Conservation (phyloP, 495 filamentous ascomycete genomes). For the Bacidia gigantensis region DNA sequence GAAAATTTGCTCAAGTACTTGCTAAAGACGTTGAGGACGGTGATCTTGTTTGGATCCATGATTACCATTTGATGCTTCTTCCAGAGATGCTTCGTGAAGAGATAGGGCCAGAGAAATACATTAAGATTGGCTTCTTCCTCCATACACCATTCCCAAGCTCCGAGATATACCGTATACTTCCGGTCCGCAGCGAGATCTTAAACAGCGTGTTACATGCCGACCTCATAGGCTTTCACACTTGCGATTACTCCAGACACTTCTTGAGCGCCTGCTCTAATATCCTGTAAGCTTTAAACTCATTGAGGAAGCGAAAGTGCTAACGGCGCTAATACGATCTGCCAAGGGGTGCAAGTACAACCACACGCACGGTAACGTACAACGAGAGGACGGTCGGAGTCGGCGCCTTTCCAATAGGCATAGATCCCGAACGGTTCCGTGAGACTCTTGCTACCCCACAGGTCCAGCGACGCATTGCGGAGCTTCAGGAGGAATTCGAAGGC, state of each 20-base stretch:
- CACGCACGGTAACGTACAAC: constrained; percentile 66
- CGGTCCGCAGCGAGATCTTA: constrained; percentile 71
- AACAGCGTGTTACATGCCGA: constrained; percentile 72
- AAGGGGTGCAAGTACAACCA: constrained; percentile 67
- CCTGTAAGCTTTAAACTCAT: constrained; percentile 39
- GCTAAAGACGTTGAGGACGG: constrained; percentile 58
- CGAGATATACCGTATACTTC: constrained; percentile 83
- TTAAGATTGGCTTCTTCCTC: constrained; percentile 88
- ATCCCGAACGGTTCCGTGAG: constrained; percentile 87
- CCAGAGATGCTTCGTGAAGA: constrained; percentile 75
- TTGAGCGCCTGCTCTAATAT: constrained; percentile 72
- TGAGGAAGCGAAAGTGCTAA: constrained; percentile 12
- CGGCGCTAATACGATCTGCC: no score
- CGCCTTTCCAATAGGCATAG: constrained; percentile 88
- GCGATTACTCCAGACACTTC: constrained; percentile 86
- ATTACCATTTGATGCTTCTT: constrained; percentile 90
- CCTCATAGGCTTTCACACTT: constrained; percentile 87
- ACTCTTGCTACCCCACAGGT: constrained; percentile 70
- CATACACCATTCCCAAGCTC: constrained; percentile 90
- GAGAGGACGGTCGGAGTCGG: constrained; percentile 60
- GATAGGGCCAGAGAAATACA: constrained; percentile 55
- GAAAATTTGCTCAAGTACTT: constrained; percentile 68
- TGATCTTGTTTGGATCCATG: constrained; percentile 88
- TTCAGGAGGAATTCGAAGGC: constrained; percentile 72
- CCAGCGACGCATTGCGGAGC: constrained; percentile 57